A percentile compares a stretch with the other conserved stretches of the same genome.
These are phyloP conservation scores for Leishmania major DNA, from an alignment of 208 protist genomes.

Conservation along the genomic window DNA sequence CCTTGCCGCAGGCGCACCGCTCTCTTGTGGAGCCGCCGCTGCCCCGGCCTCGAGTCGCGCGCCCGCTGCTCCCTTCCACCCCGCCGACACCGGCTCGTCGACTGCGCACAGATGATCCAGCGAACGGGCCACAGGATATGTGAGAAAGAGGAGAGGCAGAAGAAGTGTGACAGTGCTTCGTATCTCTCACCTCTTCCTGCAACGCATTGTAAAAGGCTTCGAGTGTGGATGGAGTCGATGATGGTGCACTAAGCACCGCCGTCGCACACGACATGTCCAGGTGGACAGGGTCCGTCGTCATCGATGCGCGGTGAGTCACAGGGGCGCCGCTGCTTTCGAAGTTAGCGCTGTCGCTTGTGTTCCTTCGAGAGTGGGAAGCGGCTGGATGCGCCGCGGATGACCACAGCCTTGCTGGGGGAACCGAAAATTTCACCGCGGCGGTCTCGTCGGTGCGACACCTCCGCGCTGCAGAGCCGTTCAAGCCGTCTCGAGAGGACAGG, in stretches of 20 bases:
- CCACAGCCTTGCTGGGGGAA: not conserved
- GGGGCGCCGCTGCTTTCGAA: not conserved
- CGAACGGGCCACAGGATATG: not conserved
- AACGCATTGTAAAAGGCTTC: not conserved
- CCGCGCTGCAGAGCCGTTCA: not conserved
- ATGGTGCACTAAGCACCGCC: not conserved
- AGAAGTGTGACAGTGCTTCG: not conserved
- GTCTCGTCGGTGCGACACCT: not conserved
- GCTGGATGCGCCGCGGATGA: not conserved
- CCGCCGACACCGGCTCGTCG: slow-evolving; percentile 14
- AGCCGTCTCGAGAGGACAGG: not conserved
- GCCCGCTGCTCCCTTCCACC: not conserved
- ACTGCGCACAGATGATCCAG: slow-evolving; percentile 12
- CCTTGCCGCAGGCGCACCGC: slow-evolving; percentile 57
- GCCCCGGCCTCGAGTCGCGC: too few relatives aligned
- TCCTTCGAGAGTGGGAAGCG: not conserved
- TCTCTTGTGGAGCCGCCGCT: not conserved
- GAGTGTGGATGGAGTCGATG: not conserved
- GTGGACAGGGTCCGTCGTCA: not conserved
- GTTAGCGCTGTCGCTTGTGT: not conserved
- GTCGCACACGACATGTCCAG: not conserved
- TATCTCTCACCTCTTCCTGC: not conserved
- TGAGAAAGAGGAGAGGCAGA: not conserved
- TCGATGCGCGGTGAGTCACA: not conserved
- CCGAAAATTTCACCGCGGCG: not conserved